These are phyloP conservation scores for Nemania diffusa DNA, from an alignment of 2,329 filamentous ascomycete genomes.

Conservation along the genomic window DNA sequence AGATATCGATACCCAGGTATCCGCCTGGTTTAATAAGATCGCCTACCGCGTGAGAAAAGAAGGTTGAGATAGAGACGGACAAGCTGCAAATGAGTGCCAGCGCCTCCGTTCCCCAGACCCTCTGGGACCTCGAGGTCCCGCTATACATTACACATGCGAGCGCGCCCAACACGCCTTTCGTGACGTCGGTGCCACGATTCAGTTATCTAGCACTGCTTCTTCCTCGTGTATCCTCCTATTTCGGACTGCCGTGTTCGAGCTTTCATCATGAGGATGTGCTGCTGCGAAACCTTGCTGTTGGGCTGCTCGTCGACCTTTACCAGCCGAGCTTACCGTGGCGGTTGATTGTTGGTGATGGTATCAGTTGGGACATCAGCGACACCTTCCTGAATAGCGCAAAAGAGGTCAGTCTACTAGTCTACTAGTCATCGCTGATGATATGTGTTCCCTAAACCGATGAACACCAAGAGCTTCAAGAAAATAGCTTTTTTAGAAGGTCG, in stretches of 20 bases:
- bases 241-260: constrained; percentile 64
- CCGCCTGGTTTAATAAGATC: not conserved
- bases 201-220: constrained; percentile 68
- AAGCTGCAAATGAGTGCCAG: constrained; percentile 30
- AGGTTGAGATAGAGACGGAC: not conserved
- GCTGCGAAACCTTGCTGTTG: constrained; percentile 49
- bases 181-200: constrained; percentile 66
- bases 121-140: constrained; percentile 66
- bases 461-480: not conserved
- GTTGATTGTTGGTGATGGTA: constrained; percentile 63
- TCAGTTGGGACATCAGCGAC: constrained; percentile 69
- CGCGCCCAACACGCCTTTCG: constrained; percentile 60
- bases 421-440: not conserved
- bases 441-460: not conserved
- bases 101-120: constrained; percentile 55
- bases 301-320: constrained; percentile 64
- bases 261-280: constrained; percentile 61
- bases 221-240: constrained; percentile 65
- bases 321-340: constrained; percentile 65
- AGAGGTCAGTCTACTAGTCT: constrained; percentile 57
- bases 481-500: not conserved
- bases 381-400: constrained; percentile 73
- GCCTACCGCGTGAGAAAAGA: not conserved
- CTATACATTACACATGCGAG: constrained; percentile 64
- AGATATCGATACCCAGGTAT: not conserved